Evolutionary conservation across 805 yeast species (phyloP).

Genomic region (Metschnikowia lunata): DNA sequence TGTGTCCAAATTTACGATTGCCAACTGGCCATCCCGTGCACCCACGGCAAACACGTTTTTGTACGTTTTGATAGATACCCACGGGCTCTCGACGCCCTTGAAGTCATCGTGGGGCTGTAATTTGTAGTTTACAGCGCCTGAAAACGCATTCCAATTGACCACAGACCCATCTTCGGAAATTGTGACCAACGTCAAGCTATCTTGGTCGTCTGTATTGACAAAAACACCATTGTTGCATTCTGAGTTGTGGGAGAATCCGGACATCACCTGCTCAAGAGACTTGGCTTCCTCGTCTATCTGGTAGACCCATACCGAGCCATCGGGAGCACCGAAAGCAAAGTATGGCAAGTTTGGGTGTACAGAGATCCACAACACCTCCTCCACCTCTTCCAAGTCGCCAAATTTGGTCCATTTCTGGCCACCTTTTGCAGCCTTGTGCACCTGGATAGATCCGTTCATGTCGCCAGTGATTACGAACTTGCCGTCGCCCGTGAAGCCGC

Average conservation of each 20-base stretch:
- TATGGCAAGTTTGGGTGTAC: conserved; percentile 75
- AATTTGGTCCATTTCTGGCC: conserved; percentile 79
- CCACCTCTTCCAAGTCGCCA: conserved; percentile 77
- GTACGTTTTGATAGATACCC: conserved; percentile 71
- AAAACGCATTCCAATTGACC: conserved; percentile 85
- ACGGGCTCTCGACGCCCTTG: conserved; percentile 75
- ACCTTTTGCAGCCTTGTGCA: conserved; percentile 65
- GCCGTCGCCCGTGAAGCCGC: conserved; percentile 83
- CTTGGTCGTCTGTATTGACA: conserved; percentile 49
- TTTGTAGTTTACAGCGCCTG: conserved; percentile 65
- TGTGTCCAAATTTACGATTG: conserved; percentile 67
- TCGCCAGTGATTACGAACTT: conserved; percentile 82
- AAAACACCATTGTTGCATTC: conserved; percentile 82
- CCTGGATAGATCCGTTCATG: conserved; percentile 83
- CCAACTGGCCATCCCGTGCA: conserved; percentile 80
- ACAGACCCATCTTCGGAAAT: conserved; percentile 82
- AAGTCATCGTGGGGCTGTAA: conserved; percentile 57
- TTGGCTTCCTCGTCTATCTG: conserved; percentile 51
- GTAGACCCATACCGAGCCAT: conserved; percentile 94
- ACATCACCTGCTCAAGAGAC: conserved; percentile 63
- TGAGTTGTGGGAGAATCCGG: conserved; percentile 74
- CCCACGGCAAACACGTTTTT: conserved; percentile 68
- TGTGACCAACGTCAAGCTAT: conserved; percentile 63
- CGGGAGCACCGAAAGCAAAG: conserved; percentile 88
- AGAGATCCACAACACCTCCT: conserved; percentile 80